Evolutionary conservation across 139 green algal species (phyloP).

Genomic region (Astrephomene gubernaculifera): DNA sequence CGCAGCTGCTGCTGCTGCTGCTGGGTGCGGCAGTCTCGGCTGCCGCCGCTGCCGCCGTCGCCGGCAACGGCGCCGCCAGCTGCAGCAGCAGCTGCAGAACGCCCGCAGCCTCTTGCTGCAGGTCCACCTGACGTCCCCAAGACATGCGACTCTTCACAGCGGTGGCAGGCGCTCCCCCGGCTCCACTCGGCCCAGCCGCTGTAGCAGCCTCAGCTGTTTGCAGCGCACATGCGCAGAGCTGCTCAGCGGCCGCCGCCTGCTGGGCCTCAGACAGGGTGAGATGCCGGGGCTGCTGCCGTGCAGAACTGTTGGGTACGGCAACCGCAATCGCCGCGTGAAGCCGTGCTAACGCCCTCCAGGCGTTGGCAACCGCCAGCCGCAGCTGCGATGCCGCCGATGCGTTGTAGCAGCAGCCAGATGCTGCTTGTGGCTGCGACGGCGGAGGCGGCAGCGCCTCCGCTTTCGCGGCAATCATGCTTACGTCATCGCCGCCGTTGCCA

Average conservation of each 20-base stretch:
- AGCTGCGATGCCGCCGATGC: conserved; percentile 1
- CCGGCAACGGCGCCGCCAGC: neutral
- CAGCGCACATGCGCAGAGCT: conserved; percentile 23
- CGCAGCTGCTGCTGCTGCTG: neutral
- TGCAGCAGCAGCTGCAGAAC: conserved; percentile 20
- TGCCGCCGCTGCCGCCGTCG: neutral
- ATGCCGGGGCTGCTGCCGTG: too few relatives aligned
- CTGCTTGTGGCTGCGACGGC: neutral
- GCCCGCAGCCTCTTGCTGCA: neutral
- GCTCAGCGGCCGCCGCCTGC: neutral
- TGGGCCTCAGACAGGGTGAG: neutral
- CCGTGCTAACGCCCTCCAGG: neutral
- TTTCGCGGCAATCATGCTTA: neutral
- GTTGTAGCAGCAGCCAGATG: neutral
- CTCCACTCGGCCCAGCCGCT: too few relatives aligned
- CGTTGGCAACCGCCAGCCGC: conserved; percentile 2
- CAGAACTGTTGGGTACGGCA: neutral
- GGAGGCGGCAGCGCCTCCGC: neutral
- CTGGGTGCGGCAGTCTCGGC: too few relatives aligned
- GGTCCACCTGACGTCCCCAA: neutral
- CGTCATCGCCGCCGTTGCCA: neutral
- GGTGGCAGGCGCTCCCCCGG: neutral
- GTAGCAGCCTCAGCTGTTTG: too few relatives aligned
- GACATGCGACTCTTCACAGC: neutral
- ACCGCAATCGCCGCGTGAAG: neutral